phyloP scores from a whole-genome alignment of 768 basidiomycete genomes.

The Mycena indigotica region DNA sequence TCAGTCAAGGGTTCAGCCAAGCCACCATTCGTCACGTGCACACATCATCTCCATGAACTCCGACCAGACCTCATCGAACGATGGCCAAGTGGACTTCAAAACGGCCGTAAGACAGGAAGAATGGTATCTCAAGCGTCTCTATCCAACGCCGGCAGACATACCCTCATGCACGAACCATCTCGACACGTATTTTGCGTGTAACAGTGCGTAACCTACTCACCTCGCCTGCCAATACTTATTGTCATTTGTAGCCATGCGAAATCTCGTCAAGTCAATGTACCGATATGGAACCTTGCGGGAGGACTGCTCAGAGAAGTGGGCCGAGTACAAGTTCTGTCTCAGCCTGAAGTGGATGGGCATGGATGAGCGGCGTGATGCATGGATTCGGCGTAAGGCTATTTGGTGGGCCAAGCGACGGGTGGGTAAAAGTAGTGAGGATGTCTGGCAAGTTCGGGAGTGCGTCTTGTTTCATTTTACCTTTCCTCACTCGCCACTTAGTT shows the following conservation, averaged over 20 bases:
- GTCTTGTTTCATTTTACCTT: conserved; percentile 28
- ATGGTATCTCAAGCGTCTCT: conserved; percentile 59
- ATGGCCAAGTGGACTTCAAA: conserved; percentile 59
- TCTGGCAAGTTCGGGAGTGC: conserved; percentile 89
- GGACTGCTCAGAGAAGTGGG: conserved; percentile 74
- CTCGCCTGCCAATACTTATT: background rate
- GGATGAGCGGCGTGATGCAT: conserved; percentile 77
- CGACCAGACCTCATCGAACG: no score
- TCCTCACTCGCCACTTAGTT: background rate
- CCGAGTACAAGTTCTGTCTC: conserved; percentile 96
- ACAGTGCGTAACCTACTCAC: conserved; percentile 42
- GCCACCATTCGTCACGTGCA: no score
- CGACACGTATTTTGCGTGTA: conserved; percentile 72
- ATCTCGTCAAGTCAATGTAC: conserved; percentile 85
- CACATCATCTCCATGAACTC: no score
- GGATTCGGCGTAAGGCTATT: conserved; percentile 86
- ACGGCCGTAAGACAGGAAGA: conserved; percentile 69
- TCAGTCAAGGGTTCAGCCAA: no score
- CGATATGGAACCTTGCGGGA: conserved; percentile 73
- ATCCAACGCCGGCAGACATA: conserved; percentile 78
- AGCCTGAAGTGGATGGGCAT: conserved; percentile 76
- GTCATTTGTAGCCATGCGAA: conserved; percentile 60
- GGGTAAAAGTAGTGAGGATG: conserved; percentile 86
- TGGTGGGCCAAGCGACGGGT: conserved; percentile 89
- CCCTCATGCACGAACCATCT: conserved; percentile 80